Conservation (phyloP, 225 moss, liverwort and hornwort genomes). For the Sphagnum contortum region DNA sequence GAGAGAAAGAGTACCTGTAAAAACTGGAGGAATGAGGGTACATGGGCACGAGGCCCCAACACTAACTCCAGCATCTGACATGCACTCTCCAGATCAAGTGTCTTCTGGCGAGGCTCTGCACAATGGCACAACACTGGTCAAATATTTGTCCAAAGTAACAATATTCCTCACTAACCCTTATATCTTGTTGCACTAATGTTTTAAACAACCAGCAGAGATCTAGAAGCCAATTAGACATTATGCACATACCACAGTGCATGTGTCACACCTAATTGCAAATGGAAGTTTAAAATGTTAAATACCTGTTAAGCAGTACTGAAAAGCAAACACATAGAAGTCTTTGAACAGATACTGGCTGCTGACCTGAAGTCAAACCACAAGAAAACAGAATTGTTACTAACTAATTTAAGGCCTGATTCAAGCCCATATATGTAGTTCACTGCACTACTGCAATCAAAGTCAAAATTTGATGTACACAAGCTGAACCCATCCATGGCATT, state of each 20-base stretch:
- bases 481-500: not conserved
- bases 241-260: not conserved
- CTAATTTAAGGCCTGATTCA: too few species aligned
- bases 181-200: too few species aligned
- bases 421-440: too few species aligned
- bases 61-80: conserved; percentile 96
- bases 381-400: too few species aligned
- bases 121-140: not conserved
- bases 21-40: conserved; percentile 59
- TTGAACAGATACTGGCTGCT: conserved; percentile 59
- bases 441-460: not conserved
- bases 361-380: conserved; percentile 25
- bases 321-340: conserved; percentile 88
- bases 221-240: not conserved
- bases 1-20: conserved; percentile 45
- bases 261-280: not conserved
- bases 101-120: conserved; percentile 95
- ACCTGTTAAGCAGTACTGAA: conserved; percentile 98
- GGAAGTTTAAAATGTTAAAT: not conserved
- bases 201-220: too few species aligned
- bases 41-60: conserved; percentile 63
- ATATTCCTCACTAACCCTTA: too few species aligned
- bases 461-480: conserved; percentile 5
- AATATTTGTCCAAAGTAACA: too few species aligned
- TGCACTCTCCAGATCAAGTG: conserved; percentile 83